phyloP scores from a whole-genome alignment of 345 rosid species.

The Arabidopsis thaliana region DNA sequence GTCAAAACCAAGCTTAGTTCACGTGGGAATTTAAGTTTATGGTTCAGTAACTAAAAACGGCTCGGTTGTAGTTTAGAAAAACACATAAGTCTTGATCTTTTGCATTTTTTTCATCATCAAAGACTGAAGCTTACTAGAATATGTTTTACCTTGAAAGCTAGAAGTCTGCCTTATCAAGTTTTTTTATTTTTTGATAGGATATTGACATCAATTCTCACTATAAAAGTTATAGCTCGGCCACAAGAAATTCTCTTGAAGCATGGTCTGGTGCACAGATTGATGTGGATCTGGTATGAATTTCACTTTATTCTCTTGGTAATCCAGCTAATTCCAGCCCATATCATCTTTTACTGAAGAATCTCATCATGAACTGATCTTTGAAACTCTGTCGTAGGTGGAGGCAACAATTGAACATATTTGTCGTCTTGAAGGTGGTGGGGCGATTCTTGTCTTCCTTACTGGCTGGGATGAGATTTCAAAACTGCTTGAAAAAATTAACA shows the following conservation, averaged over 20 bases:
- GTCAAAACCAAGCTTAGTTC: background rate
- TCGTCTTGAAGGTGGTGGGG: conserved; percentile 80
- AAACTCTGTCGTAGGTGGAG: conserved; percentile 66
- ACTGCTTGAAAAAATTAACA: conserved; percentile 75
- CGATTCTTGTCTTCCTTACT: conserved; percentile 92
- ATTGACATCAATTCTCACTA: conserved; percentile 72
- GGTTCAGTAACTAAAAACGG: background rate
- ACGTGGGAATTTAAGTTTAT: background rate
- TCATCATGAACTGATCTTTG: conserved; percentile 13
- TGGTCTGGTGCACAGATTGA: conserved; percentile 91
- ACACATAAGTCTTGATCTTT: background rate
- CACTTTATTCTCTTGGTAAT: conserved; percentile 11
- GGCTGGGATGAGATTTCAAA: conserved; percentile 98
- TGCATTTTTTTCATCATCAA: conserved; percentile 8
- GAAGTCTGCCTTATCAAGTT: conserved; percentile 17
- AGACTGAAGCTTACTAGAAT: conserved; percentile 15
- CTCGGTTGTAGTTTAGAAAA: conserved; percentile 7
- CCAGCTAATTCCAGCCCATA: background rate
- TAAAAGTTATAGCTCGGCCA: conserved; percentile 66
- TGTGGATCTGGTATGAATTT: conserved; percentile 74
- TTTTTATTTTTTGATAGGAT: conserved; percentile 55
- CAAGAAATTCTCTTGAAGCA: conserved; percentile 79
- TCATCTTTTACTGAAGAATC: conserved; percentile 1
- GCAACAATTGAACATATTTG: conserved; percentile 77
- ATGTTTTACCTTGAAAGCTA: conserved; percentile 11